Evolutionary conservation across 306 rosid genomes (phyloP), one percentile per base, ranked within the genome.

Genomic region (Cicer arietinum): DNA sequence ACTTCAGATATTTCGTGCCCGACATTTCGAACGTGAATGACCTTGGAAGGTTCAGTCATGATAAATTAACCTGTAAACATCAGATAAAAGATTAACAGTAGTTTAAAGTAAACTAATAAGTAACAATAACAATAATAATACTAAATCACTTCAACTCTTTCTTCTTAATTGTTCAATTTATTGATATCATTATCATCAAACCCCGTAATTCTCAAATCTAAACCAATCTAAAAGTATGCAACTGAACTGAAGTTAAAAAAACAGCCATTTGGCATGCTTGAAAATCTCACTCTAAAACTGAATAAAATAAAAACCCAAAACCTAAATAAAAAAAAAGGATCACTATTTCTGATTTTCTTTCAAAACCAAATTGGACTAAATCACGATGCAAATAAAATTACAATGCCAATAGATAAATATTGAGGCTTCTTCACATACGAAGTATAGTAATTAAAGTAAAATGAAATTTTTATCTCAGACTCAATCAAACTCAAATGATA

Each of bases 1-100:
- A 94, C 98, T 84, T 94, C 96, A 57, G 98, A 87, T 77, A 91
- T 90, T 82, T 94, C 98, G 74, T 89, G 98, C 25, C 97, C 98
- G 63, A 91, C 98, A 58, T 94, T 94, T 61, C 98, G 92, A 81
- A 94, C 94, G 75, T 94, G 98, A 71, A 94, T 87, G 80, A 94
- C 98, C 80, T 94, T 94, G 11, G 98, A 94, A 80, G 98, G 95
- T 70, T 94, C 98, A 58, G 97, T 67, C 98, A 94, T 94, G 58
- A 79, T 75, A 64, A 79, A 80, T 51, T 60, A 60, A 66, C 85
- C 96, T 87, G 83, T 13, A 80, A 79, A 56, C 16, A 60, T 45
- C 50, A 40, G 16, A 51, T 43, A 71, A 48, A 4, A 9, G 43
- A 60, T 40, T 42, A 83, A 20, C 6, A 46, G 11, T 1, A 46